Evolutionary conservation across 2,329 filamentous ascomycete species (phyloP), one percentile per base, ranked within the genome.

Genomic region (Pseudogymnoascus sp.): DNA sequence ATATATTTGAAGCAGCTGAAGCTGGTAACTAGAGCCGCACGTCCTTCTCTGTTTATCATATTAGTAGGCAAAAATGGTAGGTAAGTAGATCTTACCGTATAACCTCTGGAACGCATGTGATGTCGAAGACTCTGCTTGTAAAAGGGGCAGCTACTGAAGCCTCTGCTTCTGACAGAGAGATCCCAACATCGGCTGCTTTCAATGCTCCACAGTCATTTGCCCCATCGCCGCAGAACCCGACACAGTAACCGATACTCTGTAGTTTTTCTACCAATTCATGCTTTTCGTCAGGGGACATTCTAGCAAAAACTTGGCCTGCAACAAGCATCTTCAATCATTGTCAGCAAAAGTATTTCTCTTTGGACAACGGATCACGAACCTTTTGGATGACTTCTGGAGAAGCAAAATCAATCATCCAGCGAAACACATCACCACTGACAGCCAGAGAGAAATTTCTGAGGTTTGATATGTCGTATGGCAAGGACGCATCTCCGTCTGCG

Each of bases 1-100:
- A 99, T 99, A 76, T 96, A 99, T 78, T 97, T 99, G 82, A 99
- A 99, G 78, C 94, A 99, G 77, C 90, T 95, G 78, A 99, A 99
- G 74, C 92, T 96, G 10, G 94, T 99, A n/a, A 97, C 92, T 35
- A 99, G 81, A 35, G 95, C 90, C 17, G 93, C 93, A 65, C 95
- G 86, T 17, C 94, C 94, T 78, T 99, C 94, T 66, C 92, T 74
- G 61, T 39, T 58, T 36, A 37, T 15, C 17, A 31, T 29, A 47
- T 68, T 60, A 68, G 66, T 59, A 54, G 54, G 6, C 15, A 37
- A 13, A 31, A 33, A 33, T 21, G 9, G n/a, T 2, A 54, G 9
- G 37, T 7, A 60, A n/a, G 11, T 29, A 10, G 6, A 59, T 17
- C 6, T 67, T 78, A 87, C 84, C 85, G 82, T 64, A 99, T 97